Base-by-base conservation (phyloP, 140 eudicot genomes). In the Eryngium alpinum region DNA sequence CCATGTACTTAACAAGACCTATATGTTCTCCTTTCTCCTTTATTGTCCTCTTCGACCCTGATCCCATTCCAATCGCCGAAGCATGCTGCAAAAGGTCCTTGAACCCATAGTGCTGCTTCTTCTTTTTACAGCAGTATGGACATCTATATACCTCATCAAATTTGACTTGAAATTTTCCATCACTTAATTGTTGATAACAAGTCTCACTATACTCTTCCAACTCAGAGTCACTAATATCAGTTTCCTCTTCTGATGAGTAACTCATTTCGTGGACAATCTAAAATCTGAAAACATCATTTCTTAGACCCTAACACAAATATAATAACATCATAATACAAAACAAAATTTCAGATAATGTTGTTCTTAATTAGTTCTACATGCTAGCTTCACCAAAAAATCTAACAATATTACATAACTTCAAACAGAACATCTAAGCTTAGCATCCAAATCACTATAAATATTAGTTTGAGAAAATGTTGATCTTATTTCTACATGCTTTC, bases 11-110 rank as follows among this genome's bases (percentile, higher is more conserved):
- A 12, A 75, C 77, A 19, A 86, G 84, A 28, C 89, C 85, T 11
- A 83, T 44, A 76, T 88, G 91, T 16, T 79, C 79, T 7, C 87
- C 91, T 82, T 82, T 83, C 31, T 81, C 78, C 72, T 84, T 86
- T 34, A 77, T 17, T 16, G 57, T 74, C 50, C 44, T 76, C 77
- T 77, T 81, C 10, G 77, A 72, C 53, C 27, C 70, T 24, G 89
- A 86, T 66, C 86, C 80, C 53, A 79, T 81, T 24, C 84, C 86
- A 57, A 86, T 74, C 24, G 83, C 86, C 19, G 80, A 38, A 25
- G 91, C 89, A 71, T 88, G 91, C 63, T 86, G 91, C 38, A 86
- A 49, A 46, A 88, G 87, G 51, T 88, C 91, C 73, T 79, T 73
- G 25, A 63, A 53, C 21, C 28, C 75, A 62, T 79, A 86, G 3